A percentile compares a stretch with the other conserved stretches of the same genome.
These are phyloP conservation scores for Lentinula lateritia DNA, from an alignment of 768 basidiomycete species.

Conservation along the genomic window DNA sequence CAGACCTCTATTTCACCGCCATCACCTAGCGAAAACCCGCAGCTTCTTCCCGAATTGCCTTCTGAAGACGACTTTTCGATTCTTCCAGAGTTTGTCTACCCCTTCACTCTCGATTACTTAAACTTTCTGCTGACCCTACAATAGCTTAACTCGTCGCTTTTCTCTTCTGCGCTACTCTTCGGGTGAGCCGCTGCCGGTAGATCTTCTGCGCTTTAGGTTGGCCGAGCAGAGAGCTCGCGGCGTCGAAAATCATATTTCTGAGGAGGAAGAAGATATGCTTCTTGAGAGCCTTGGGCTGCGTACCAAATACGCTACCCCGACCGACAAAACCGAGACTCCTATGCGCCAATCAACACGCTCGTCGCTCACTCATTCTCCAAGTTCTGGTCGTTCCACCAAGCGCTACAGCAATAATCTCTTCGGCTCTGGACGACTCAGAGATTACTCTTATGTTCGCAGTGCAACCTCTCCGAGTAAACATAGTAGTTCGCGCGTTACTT, in stretches of 20 bases:
- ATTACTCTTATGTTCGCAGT: constrained; percentile 65
- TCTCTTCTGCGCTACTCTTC: constrained; percentile 67
- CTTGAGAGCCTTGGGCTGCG: constrained; percentile 63
- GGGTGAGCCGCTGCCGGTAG: constrained; percentile 60
- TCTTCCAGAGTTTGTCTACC: constrained; percentile 59
- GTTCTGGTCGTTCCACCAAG: constrained; percentile 45
- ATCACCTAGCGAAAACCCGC: constrained; percentile 25
- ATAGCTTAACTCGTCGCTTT: constrained; percentile 77
- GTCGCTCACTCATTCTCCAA: constrained; percentile 38
- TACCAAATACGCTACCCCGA: constrained; percentile 22
- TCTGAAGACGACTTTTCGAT: constrained; percentile 76
- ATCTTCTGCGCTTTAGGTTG: constrained; percentile 59
- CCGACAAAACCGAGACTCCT: constrained; percentile 25
- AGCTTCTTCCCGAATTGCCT: constrained; percentile 52
- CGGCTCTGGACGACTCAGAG: constrained; percentile 73
- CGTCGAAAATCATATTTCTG: constrained; percentile 60
- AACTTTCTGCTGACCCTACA: constrained; percentile 14
- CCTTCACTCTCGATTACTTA: constrained; percentile 6
- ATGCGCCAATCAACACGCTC: constrained; percentile 26
- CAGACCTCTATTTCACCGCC: constrained; percentile 4
- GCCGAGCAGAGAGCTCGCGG: constrained; percentile 76
- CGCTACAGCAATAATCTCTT: constrained; percentile 86
- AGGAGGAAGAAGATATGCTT: constrained; percentile 84
- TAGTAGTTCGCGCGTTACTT: constrained; percentile 40
- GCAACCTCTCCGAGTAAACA: constrained; percentile 39